Base-by-base conservation (phyloP, 2,329 filamentous ascomycete species). In the Paraphaeosphaeria sporulosa region DNA sequence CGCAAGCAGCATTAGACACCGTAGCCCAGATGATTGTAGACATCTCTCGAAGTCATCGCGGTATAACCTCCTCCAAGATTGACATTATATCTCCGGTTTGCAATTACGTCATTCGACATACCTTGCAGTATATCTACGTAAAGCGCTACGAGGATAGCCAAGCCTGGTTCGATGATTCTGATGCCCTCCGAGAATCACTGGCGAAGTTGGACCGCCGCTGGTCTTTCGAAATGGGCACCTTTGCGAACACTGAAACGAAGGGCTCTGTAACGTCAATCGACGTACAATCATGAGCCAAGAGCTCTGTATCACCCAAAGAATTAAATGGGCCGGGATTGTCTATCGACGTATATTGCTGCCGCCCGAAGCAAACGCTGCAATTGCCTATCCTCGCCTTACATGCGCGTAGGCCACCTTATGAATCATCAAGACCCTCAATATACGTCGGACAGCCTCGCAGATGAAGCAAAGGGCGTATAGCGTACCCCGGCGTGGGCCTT, bases 11-110 rank as follows among this genome's bases (percentile, higher is more conserved):
- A 17, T 40, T 57, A 10, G 49, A 49, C 21, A 60, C 58, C 17
- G 47, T 57, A 15, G 54, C 58, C 15, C 58, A 60, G 34, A 60
- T 57, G 42, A 36, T 60, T 2, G 47, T 60, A 9, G 58, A 60
- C 43, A 60, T 60, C 43, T 55, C 58, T 21, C 53, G 58, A 38
- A 60, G 48, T 48, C 54, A 60, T 38, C 47, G 40, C n/a, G 48
- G 25, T 7, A 57, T 60, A 15, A 6, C 44, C 30, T 52, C 52
- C 44, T 5, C 56, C 34, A 3, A 57, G 52, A 17, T 60, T 34
- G 23, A 44, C 25, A 25, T 36, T 21, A 23, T 57, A 13, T 54
- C 51, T 23, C 51, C 50, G 1, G 27, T 46, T 2, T 58, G 21
- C 34, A 58, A 47, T 21, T 53, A 53, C n/a, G 10, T 58, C 12